phyloP scores from a whole-genome alignment of 192 early-diverging fungal genomes.

The Backusella sp. region DNA sequence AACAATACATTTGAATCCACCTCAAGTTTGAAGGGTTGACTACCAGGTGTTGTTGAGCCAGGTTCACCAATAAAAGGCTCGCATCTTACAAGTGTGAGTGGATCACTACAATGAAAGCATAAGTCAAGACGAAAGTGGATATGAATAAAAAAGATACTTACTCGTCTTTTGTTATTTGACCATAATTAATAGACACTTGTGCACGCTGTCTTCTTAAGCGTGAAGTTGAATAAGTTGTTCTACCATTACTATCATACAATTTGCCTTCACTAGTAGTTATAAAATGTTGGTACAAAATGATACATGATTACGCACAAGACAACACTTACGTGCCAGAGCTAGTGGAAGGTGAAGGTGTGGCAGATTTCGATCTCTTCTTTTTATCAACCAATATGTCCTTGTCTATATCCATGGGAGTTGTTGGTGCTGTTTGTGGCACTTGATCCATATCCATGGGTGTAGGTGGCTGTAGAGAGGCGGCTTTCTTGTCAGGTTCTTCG shows the following conservation, averaged over 20 bases:
- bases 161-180: constrained; percentile 43
- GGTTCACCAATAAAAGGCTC: constrained; percentile 72
- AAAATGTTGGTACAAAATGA: too few relatives aligned
- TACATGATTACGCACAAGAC: too few relatives aligned
- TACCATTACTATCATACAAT: constrained; percentile 41
- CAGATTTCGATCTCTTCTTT: neutral
- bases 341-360: neutral
- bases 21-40: constrained; percentile 78
- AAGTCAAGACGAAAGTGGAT: neutral
- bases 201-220: constrained; percentile 48
- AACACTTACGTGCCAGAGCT: neutral
- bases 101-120: constrained; percentile 48
- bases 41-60: constrained; percentile 57
- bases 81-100: constrained; percentile 82
- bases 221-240: constrained; percentile 55
- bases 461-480: neutral
- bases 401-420: neutral
- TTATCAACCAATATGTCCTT: neutral
- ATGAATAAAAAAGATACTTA: constrained; percentile 1
- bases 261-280: constrained; percentile 9
- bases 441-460: neutral
- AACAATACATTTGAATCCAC: constrained; percentile 76
- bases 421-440: neutral
- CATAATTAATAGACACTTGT: constrained; percentile 40
- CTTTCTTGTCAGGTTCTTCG: neutral